Conservation (phyloP, 2,329 filamentous ascomycete genomes). For the Fusarium brachygibbosum region DNA sequence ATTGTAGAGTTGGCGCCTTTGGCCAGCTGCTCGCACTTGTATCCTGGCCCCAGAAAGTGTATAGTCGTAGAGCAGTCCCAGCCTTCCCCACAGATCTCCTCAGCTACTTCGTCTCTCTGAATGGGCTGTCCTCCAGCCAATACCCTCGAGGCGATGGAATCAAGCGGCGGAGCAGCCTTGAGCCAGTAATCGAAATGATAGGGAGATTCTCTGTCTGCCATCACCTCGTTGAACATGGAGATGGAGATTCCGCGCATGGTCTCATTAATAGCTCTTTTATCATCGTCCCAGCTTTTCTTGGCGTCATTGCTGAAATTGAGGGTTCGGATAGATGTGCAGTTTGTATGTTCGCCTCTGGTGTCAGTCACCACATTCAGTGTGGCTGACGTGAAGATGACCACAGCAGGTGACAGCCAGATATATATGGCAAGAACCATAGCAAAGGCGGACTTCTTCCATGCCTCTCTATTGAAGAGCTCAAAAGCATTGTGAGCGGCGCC, state of each 20-base stretch:
- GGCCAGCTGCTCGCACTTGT: constrained; percentile 37
- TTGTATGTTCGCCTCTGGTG: constrained; percentile 2
- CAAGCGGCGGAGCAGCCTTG: constrained; percentile 17
- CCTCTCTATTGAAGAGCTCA: constrained; percentile 37
- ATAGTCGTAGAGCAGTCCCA: constrained; percentile 44
- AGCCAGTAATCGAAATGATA: constrained; percentile 40
- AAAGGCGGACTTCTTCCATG: constrained; percentile 36
- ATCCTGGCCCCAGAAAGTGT: constrained; percentile 38
- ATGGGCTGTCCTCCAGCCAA: constrained; percentile 32
- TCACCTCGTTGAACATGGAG: constrained; percentile 29
- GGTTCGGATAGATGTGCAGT: constrained; percentile 32
- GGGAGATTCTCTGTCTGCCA: background rate
- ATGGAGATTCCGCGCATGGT: constrained; percentile 33
- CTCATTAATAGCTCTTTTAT: constrained; percentile 10
- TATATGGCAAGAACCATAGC: constrained; percentile 40
- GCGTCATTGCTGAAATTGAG: constrained; percentile 41
- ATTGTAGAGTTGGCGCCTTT: constrained; percentile 3
- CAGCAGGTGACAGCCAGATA: constrained; percentile 34
- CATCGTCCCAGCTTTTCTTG: constrained; percentile 15
- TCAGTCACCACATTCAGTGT: constrained; percentile 27
- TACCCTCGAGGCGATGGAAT: constrained; percentile 29
- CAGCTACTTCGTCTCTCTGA: constrained; percentile 27
- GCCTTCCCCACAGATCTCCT: constrained; percentile 33
- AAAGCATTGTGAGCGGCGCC: constrained; percentile 27
- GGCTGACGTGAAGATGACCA: constrained; percentile 41